These are phyloP conservation scores for Leccinum broughii DNA, from an alignment of 768 basidiomycete genomes.

Conservation along the genomic window DNA sequence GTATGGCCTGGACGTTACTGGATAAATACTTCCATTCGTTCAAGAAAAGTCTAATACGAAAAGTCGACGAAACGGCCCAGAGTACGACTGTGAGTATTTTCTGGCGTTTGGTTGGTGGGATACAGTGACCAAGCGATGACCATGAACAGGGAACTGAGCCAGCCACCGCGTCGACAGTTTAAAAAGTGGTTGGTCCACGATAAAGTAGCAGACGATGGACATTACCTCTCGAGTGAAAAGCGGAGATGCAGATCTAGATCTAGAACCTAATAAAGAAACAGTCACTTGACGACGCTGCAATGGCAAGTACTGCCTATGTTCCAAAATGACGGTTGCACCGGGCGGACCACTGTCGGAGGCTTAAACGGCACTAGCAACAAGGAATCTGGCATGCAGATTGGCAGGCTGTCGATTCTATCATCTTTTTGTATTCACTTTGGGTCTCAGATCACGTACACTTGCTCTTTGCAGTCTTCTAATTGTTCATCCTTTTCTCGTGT, in stretches of 20 bases:
- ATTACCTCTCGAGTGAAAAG: neutral
- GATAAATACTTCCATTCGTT: too few relatives aligned
- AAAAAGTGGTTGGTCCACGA: neutral
- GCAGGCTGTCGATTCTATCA: neutral
- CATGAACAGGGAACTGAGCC: constrained; percentile 3
- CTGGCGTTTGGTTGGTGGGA: neutral
- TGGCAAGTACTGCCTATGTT: neutral
- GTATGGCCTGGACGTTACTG: too few relatives aligned
- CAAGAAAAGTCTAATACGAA: too few relatives aligned
- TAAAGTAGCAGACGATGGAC: neutral
- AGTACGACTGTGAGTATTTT: constrained; percentile 18
- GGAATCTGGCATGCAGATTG: neutral
- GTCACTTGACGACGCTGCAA: neutral
- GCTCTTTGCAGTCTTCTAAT: neutral
- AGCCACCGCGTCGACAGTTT: constrained; percentile 12
- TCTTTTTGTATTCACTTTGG: neutral
- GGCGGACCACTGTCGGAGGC: too few relatives aligned
- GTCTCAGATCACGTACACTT: neutral
- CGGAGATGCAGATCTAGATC: neutral
- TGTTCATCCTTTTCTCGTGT: neutral
- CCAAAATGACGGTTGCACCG: neutral
- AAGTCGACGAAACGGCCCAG: constrained; percentile 9
- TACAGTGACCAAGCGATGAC: constrained; percentile 7
- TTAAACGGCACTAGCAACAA: neutral
- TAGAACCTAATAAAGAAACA: neutral